Evolutionary conservation across 495 filamentous ascomycete species (phyloP), one percentile per base, ranked within the genome.

Genomic region (Venustampulla echinocandica): DNA sequence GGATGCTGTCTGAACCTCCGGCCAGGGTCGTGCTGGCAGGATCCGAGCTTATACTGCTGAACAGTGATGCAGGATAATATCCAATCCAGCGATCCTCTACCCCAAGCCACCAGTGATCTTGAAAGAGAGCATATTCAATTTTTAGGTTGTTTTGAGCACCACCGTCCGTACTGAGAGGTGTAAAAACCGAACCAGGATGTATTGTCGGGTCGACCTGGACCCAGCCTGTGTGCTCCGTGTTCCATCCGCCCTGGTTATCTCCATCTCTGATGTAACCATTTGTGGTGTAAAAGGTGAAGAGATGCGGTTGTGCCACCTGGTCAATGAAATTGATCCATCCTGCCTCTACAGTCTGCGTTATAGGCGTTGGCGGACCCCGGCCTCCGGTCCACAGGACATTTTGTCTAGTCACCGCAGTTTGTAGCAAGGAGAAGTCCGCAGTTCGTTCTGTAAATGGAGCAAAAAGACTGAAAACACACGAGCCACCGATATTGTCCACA

Each of bases 281-380:
- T 22, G 51, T 57, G n/a, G 56, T 62, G 45, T 38, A 62, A 49
- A 39, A 62, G 10, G 47, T 57, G 46, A 62, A 62, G 4, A 62
- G 42, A 44, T 59, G 59, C 0, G 57, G 50, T 13, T 33, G 44
- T 1, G 49, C 42, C 10, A 47, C 44, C 34, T 57, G 53, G 34
- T 50, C 36, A 2, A 50, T 50, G 44, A 54, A 61, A 34, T 54
- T 56, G 19, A 59, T 58, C 58, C 58, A 61, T 2, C 58, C 58
- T 14, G 53, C 56, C 23, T 61, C 58, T n/a, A 61, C 43, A 11
- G 58, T 61, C 52, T 61, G 58, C 11, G 27, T 30, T 30, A 7
- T n/a, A 30, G 27, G 27, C 7, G n/a, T 7, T 7, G 27, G 27
- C 7, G 27, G 27, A 30, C 7, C 7, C n/a, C 27, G 7, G 27